Conservation (phyloP, 1,139 yeast species). For the Protomyces macrosporus region DNA sequence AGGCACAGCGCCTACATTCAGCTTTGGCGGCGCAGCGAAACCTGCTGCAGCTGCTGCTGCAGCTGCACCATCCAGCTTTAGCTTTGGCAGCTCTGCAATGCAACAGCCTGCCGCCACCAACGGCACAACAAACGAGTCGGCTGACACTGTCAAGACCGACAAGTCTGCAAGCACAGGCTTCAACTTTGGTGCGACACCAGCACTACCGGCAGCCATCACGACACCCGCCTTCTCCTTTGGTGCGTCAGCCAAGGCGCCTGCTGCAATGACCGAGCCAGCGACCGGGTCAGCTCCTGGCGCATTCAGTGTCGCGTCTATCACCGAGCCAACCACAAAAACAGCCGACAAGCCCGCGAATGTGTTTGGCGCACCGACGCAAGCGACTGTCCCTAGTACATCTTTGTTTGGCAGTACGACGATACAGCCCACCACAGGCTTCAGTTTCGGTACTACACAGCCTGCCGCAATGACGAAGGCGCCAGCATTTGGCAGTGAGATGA, state of each 20-base stretch:
- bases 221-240: too few species aligned
- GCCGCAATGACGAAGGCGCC: neutral
- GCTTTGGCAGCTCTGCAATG: neutral
- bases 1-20: neutral
- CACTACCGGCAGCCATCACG: too few species aligned
- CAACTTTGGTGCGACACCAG: neutral
- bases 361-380: neutral
- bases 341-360: neutral
- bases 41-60: neutral
- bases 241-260: too few species aligned
- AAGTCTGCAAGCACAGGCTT: neutral
- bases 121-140: neutral
- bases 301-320: neutral
- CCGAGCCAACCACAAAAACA: neutral
- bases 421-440: neutral
- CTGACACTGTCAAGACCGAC: neutral
- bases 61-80: neutral
- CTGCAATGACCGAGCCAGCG: too few species aligned
- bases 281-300: too few species aligned
- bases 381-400: neutral
- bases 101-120: neutral
- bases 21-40: neutral
- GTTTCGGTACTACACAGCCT: neutral
- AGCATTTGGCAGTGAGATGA: neutral
- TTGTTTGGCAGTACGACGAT: neutral